These are phyloP conservation scores for Phoenix dactylifera DNA, from an alignment of 176 grass and related monocot species.

Conservation along the genomic window DNA sequence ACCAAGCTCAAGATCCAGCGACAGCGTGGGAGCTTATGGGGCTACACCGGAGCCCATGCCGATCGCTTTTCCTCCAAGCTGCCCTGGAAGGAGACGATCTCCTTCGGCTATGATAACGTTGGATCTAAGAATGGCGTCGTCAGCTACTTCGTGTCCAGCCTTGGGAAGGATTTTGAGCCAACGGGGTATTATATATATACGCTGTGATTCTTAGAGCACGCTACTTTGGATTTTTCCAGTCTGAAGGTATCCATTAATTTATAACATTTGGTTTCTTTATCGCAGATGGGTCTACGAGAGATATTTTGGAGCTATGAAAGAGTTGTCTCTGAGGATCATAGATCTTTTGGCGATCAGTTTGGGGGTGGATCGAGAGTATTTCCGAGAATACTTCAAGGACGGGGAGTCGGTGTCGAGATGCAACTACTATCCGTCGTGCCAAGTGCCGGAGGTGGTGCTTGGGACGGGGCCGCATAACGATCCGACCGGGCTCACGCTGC, in stretches of 20 bases:
- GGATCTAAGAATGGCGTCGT: constrained; percentile 11
- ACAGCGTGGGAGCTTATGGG: constrained; percentile 27
- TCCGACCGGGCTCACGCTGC: constrained; percentile 55
- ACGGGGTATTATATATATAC: constrained; percentile 34
- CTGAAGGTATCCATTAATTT: background rate
- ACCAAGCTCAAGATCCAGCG: constrained; percentile 35
- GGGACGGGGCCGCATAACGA: constrained; percentile 80
- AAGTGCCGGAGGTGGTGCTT: constrained; percentile 57
- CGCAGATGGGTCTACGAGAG: constrained; percentile 46
- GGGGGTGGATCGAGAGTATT: constrained; percentile 35
- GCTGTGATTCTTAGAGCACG: background rate
- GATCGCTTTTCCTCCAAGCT: constrained; percentile 57
- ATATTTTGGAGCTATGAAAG: constrained; percentile 55
- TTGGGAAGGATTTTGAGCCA: constrained; percentile 44
- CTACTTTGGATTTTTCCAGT: too few relatives aligned
- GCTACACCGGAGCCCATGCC: constrained; percentile 49
- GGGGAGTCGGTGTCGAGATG: constrained; percentile 52
- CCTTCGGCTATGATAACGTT: constrained; percentile 24
- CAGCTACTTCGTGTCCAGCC: constrained; percentile 41
- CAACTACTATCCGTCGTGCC: constrained; percentile 80
- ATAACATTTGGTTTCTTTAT: background rate
- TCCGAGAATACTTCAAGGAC: constrained; percentile 60
- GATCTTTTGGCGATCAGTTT: constrained; percentile 68
- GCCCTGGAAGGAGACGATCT: constrained; percentile 83
- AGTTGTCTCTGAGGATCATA: constrained; percentile 38